Evolutionary conservation across 2,329 filamentous ascomycete species (phyloP).

Genomic region (Penicillium hordei): DNA sequence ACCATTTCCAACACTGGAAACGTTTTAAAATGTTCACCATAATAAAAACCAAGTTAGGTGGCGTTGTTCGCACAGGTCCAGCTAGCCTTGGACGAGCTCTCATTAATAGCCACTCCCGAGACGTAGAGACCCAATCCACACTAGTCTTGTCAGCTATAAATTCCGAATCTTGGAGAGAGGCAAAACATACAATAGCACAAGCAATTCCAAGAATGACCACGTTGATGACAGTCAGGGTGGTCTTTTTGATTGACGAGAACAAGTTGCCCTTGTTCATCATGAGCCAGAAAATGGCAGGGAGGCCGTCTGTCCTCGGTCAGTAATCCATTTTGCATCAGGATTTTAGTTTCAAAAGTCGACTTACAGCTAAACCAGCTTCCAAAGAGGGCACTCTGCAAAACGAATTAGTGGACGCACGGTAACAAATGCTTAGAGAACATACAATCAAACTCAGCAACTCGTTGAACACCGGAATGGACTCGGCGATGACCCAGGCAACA

Average conservation of each 20-base stretch:
- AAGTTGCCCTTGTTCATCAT: conserved; percentile 48
- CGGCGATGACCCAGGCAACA: conserved; percentile 64
- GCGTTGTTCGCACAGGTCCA: conserved; percentile 44
- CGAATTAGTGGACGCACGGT: conserved; percentile 11
- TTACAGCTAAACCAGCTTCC: conserved; percentile 63
- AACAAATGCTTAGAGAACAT: not conserved
- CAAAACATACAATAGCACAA: conserved; percentile 27
- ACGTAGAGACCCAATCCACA: conserved; percentile 46
- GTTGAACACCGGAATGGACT: conserved; percentile 67
- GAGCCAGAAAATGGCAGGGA: conserved; percentile 47
- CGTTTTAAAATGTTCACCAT: not conserved
- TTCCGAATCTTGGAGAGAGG: not conserved
- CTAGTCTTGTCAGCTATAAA: conserved; percentile 17
- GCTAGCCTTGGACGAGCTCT: conserved; percentile 33
- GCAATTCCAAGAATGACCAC: conserved; percentile 39
- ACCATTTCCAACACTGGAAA: not conserved
- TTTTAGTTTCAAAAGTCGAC: conserved; percentile 22
- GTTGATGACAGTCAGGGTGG: conserved; percentile 46
- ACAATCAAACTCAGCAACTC: conserved; percentile 61
- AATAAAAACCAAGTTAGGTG: conserved; percentile 5
- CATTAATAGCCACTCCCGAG: conserved; percentile 40
- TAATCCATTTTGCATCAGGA: not conserved
- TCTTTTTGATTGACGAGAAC: conserved; percentile 45
- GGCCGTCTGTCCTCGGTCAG: conserved; percentile 19
- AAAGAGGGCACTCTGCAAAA: conserved; percentile 52